Evolutionary conservation across 2,329 filamentous ascomycete species (phyloP), one percentile per base, ranked within the genome.

Genomic region (Knufia fluminis): DNA sequence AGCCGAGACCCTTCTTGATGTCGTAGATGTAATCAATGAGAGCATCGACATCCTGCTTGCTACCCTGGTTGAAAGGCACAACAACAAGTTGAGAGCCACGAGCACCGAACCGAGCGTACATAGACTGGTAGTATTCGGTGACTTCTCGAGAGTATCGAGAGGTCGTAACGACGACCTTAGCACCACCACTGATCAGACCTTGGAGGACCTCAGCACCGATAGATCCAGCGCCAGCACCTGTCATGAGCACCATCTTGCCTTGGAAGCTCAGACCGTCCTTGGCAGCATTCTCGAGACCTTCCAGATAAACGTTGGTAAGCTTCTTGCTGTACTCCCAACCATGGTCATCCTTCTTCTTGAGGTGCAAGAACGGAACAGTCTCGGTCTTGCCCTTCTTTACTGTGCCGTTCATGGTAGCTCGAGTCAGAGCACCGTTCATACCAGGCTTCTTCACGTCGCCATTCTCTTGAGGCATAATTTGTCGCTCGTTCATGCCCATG

Each of bases 301-400:
- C 88, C 28, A 98, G 80, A 66, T 98, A 98, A 59, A 90, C 70
- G 50, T 87, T 86, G 20, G 92, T 97, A 51, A 98, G 79, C 74
- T 94, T 96, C 79, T 97, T 98, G 80, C 88, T 97, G 75, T 97
- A 98, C 64, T 97, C 90, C 92, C 92, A 98, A 54, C 91, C 91
- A 62, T 95, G 85, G 54, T 90, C 80, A 48, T 86, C 82, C 71
- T 94, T 94, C 68, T 88, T 86, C 79, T 96, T 96, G 51, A 98
- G 75, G 67, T 98, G 92, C 47, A 98, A 73, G 81, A 98, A 98
- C 28, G 92, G 92, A 59, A 98, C 94, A 16, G 92, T 95, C 73
- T 97, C 91, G 50, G 94, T 83, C 75, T 95, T 96, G 68, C 89
- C 89, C 51, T 75, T 69, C 75, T 92, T 94, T 61, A 76, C 72